Evolutionary conservation across 2,329 filamentous ascomycete genomes (phyloP).

Genomic region (Stromatinia cepivora): DNA sequence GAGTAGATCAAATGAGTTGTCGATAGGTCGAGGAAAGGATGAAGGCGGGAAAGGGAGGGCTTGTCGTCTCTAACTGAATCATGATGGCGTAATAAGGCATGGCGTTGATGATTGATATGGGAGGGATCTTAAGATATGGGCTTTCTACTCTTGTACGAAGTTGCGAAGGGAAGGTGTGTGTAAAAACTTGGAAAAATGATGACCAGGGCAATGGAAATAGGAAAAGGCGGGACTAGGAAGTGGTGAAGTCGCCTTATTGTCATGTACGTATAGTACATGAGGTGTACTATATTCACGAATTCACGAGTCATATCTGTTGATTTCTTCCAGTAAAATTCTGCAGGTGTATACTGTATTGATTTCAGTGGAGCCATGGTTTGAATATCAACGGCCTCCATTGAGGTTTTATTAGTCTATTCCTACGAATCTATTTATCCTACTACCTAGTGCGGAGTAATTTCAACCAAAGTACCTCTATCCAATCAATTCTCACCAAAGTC

Average conservation of each 20-base stretch:
- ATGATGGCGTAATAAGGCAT: background rate
- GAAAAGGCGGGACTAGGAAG: background rate
- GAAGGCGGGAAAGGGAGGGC: background rate
- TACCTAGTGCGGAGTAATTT: no score
- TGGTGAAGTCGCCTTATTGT: background rate
- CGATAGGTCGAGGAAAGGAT: background rate
- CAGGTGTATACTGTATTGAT: background rate
- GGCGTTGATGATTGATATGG: background rate
- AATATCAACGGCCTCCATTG: background rate
- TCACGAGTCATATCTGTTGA: background rate
- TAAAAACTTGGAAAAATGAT: background rate
- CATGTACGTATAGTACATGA: background rate
- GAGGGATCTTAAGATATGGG: no score
- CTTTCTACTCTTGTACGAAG: background rate
- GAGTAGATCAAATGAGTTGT: background rate
- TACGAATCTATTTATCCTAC: background rate
- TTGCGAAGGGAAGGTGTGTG: background rate
- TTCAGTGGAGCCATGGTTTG: background rate
- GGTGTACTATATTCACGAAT: background rate
- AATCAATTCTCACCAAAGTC: no score
- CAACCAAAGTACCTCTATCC: background rate
- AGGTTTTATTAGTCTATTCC: background rate
- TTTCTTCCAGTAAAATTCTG: background rate
- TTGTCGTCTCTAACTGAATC: background rate
- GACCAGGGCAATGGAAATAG: background rate